phyloP scores from a whole-genome alignment of 305 asterid genomes.

The Fraxinus paxiana region DNA sequence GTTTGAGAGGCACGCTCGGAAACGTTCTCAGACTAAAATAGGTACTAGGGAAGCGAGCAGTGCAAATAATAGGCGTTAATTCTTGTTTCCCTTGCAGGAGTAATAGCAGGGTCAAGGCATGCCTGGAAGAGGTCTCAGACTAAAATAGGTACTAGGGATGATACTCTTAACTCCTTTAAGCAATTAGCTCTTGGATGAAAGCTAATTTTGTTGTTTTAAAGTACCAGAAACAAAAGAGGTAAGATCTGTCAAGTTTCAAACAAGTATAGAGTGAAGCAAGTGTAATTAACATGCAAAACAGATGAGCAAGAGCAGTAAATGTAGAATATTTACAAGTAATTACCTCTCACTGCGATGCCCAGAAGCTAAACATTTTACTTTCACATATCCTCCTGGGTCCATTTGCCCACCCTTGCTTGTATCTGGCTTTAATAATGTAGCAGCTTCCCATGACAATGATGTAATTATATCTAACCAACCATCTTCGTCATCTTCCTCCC shows the following conservation, averaged over 20 bases:
- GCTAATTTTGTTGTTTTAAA: neutral
- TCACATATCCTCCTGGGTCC: slow-evolving; percentile 62
- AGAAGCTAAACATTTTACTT: slow-evolving; percentile 57
- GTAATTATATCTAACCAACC: slow-evolving; percentile 56
- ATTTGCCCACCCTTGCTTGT: slow-evolving; percentile 54
- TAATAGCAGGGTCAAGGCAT: neutral
- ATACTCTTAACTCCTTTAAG: neutral
- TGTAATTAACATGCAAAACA: neutral
- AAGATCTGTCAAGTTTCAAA: neutral
- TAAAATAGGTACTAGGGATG: neutral
- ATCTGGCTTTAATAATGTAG: slow-evolving; percentile 49
- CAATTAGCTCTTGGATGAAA: neutral
- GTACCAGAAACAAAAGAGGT: neutral
- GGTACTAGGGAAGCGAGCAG: neutral
- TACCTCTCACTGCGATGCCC: slow-evolving; percentile 54
- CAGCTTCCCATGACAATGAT: slow-evolving; percentile 62
- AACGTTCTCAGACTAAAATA: neutral
- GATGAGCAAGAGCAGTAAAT: neutral
- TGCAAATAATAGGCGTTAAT: neutral
- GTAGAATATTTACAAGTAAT: neutral
- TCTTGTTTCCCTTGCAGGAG: neutral
- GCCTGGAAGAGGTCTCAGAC: neutral
- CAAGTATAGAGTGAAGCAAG: neutral
- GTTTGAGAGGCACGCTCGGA: neutral
- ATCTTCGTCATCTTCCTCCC: slow-evolving; percentile 45